Base-by-base conservation (phyloP, 495 filamentous ascomycete species). In the Melanomma pulvis-pyrius region DNA sequence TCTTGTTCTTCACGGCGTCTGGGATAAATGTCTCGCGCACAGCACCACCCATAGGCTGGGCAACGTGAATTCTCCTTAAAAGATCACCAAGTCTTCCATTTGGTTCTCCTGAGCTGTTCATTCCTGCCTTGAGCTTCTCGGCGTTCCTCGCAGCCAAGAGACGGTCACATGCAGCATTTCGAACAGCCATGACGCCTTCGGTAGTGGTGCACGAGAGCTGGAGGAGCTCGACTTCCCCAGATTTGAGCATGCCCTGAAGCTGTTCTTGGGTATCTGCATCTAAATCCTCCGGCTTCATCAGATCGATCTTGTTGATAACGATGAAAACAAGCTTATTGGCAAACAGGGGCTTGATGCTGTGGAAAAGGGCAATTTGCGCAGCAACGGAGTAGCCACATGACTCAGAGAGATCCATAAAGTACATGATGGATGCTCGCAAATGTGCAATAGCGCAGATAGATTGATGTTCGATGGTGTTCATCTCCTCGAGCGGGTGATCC, bases 401-500 rank as follows among this genome's bases (percentile, higher is more conserved):
- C 80, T 98, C 96, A 19, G 91, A 94, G 62, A 98, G 84, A 79
- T 98, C 94, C 87, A 98, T 96, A 79, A 98, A 98, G 79, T 97
- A 98, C 59, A 97, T 81, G 61, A 98, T 92, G 25, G 93, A 93
- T 29, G 91, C 93, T 53, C 94, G 87, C 62, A 98, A 81, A 83
- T 98, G 94, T 47, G 94, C 94, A 78, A 98, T 96, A 11, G 94
- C 94, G 13, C 93, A 97, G 66, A 98, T 97, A 17, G 89, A 92
- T 77, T 92, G 94, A 93, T 98, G 97, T 78, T 98, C 96, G 75
- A 98, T 98, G 11, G 94, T 97, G 80, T 98, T 98, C 94, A 98
- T 98, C 80, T 98, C 94, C 79, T 98, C 96, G 11, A 98, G 84
- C 15, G 94, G 96, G 76, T 98, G 96, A 74, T 98, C 94, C 61